Conservation (phyloP, 1,139 yeast species). For the Ogataea hybrid region DNA sequence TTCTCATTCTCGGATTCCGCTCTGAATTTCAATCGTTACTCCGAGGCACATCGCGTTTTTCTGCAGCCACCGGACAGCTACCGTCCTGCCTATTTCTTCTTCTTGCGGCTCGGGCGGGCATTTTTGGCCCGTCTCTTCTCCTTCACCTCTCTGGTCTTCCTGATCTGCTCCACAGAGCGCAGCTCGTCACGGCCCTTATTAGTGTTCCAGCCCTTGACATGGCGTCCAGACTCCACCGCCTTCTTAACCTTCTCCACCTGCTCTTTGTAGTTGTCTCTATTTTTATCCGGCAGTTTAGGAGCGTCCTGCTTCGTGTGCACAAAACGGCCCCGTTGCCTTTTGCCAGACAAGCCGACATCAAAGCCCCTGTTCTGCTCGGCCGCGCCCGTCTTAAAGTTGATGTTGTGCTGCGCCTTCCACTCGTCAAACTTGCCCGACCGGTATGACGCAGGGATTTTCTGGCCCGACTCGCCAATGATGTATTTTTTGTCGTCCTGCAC, state of each 20-base stretch:
- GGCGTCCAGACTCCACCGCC: conserved; percentile 74
- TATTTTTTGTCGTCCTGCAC: conserved; percentile 80
- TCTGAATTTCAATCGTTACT: neutral
- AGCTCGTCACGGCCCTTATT: conserved; percentile 50
- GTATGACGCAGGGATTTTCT: conserved; percentile 87
- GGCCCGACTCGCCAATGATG: conserved; percentile 95
- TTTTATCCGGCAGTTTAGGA: conserved; percentile 87
- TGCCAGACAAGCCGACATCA: conserved; percentile 27
- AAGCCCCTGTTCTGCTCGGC: conserved; percentile 38
- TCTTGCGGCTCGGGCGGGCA: conserved; percentile 69
- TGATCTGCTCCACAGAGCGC: conserved; percentile 67
- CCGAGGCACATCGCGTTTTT: neutral
- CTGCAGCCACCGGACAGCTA: neutral
- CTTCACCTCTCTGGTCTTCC: conserved; percentile 68
- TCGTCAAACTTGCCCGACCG: conserved; percentile 88
- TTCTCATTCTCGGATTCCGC: conserved; percentile 1
- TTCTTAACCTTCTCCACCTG: conserved; percentile 82
- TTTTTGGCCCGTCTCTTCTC: conserved; percentile 82
- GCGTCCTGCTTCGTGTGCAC: conserved; percentile 75
- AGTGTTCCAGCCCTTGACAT: conserved; percentile 66
- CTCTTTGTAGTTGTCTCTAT: conserved; percentile 78
- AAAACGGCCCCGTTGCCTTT: conserved; percentile 46
- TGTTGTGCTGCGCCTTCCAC: conserved; percentile 77
- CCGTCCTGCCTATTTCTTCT: conserved; percentile 21
- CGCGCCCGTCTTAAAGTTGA: conserved; percentile 56